Evolutionary conservation across 176 grass and related monocot genomes (phyloP), one percentile per base, ranked within the genome.

Genomic region (Ampelocalamus luodianensis): DNA sequence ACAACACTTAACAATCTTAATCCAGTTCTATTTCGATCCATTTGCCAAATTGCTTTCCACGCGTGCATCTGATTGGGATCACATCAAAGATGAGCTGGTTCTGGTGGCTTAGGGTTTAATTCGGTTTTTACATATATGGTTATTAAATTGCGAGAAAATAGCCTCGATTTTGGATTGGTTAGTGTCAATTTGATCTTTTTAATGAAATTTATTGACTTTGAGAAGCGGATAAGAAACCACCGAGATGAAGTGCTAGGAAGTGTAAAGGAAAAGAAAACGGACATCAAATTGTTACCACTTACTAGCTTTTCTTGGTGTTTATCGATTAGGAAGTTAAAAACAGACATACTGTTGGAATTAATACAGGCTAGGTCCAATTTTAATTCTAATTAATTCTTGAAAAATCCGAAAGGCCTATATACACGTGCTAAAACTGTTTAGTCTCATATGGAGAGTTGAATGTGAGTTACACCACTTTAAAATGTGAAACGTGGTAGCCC

Each of bases 21-120:
- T 65, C 46, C 48, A 48, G 15, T 54, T 67, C 18, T 10, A 2
- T 67, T 67, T 6, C 34, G 44, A 39, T 65, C 60, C 45, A 45
- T 12, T 74, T 32, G 16, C 68, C 85, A 74, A 80, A 24, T 55
- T 87, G 69, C 12, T 17, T 38, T 44, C 27, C 77, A 67, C 77
- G 68, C 77, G 36, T 87, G 78, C 59, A 8, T 74, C 55, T 73
- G 77, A 81, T 87, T 87, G 46, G 69, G 37, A 65, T 87, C 69
- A 81, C 85, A 73, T 81, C 69, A 67, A 73, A 49, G 58, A 17
- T 81, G 85, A 87, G 60, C 48, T 66, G 58, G 34, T 1, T 50
- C 15, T 37, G 54, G 76, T 79, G 66, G 29, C 29, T 26, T 22
- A 50, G 55, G 34, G 3, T 79, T 79, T n/a, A 27, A 48, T 24